Evolutionary conservation across 176 grass and related monocot species (phyloP).

Genomic region (sorghum (Sorghum bicolor)): DNA sequence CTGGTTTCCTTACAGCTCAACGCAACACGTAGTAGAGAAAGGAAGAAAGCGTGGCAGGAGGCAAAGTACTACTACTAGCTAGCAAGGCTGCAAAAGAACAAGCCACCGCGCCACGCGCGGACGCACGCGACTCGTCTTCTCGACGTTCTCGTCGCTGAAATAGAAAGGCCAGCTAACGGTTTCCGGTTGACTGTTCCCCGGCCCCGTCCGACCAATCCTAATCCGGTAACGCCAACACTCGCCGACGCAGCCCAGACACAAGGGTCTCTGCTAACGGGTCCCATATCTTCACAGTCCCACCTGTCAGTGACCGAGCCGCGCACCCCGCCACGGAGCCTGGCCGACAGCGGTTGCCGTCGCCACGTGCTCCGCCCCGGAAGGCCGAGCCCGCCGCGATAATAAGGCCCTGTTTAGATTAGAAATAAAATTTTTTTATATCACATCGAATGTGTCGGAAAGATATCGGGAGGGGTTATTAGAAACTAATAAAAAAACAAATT

Average conservation of each 20-base stretch:
- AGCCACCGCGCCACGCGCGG: not conserved
- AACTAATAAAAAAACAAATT: too few relatives aligned
- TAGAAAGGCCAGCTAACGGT: not conserved
- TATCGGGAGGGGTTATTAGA: too few relatives aligned
- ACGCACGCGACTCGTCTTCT: not conserved
- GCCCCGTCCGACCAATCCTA: not conserved
- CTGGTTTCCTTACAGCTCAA: not conserved
- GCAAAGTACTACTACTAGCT: too few relatives aligned
- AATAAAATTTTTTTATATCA: too few relatives aligned
- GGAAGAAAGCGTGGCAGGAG: not conserved
- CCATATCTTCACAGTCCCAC: fast-evolving
- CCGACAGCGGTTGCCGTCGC: constrained; percentile 5
- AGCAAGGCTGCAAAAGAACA: not conserved
- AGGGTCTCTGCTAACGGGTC: fast-evolving
- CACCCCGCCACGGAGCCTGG: not conserved
- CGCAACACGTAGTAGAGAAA: not conserved
- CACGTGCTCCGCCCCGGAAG: not conserved
- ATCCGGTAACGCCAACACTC: not conserved
- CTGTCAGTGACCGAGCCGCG: fast-evolving
- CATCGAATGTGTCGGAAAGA: too few relatives aligned
- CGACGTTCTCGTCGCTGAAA: not conserved
- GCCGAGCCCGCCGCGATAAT: not conserved
- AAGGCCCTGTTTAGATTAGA: too few relatives aligned
- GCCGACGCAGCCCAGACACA: not conserved
- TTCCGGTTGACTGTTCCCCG: not conserved